A percentile compares a stretch with the other conserved stretches of the same genome.
phyloP scores from a whole-genome alignment of 768 basidiomycete species.

The Neoboletus subvelutipes region DNA sequence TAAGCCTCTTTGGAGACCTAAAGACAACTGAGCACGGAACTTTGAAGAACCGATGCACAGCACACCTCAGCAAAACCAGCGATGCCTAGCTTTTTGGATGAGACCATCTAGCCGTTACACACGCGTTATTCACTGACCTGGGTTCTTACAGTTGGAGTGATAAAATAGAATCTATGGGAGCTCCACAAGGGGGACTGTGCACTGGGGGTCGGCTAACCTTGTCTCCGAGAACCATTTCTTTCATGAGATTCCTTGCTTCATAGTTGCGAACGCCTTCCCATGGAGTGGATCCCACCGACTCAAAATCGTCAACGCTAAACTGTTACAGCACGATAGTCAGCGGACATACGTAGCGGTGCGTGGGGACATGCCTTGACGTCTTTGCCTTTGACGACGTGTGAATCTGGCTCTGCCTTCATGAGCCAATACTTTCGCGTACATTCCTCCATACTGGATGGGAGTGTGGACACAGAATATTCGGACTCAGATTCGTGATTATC shows the following conservation, averaged over 20 bases:
- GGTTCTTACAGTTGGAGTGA: conserved; percentile 82
- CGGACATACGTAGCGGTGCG: too few species aligned
- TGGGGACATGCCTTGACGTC: conserved; percentile 68
- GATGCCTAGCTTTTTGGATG: conserved; percentile 48
- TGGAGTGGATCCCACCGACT: conserved; percentile 61
- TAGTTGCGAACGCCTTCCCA: conserved; percentile 91
- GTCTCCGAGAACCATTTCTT: conserved; percentile 73
- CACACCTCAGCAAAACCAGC: conserved; percentile 81
- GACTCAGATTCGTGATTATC: neutral
- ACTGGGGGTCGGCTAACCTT: conserved; percentile 45
- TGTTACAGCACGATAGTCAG: conserved; percentile 28
- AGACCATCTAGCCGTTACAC: neutral
- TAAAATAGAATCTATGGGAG: conserved; percentile 75
- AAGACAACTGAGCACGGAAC: conserved; percentile 5
- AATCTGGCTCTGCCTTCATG: conserved; percentile 85
- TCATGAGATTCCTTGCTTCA: conserved; percentile 82
- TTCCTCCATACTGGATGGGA: conserved; percentile 4
- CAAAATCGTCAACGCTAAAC: conserved; percentile 90
- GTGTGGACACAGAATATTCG: neutral
- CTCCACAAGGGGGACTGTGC: neutral
- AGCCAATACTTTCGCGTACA: conserved; percentile 52
- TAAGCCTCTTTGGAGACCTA: conserved; percentile 84
- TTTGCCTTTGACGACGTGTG: conserved; percentile 80
- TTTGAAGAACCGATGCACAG: neutral
- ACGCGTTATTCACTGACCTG: conserved; percentile 47